Conservation (phyloP, 495 filamentous ascomycete species). For the Aspergillus haitiensis region DNA sequence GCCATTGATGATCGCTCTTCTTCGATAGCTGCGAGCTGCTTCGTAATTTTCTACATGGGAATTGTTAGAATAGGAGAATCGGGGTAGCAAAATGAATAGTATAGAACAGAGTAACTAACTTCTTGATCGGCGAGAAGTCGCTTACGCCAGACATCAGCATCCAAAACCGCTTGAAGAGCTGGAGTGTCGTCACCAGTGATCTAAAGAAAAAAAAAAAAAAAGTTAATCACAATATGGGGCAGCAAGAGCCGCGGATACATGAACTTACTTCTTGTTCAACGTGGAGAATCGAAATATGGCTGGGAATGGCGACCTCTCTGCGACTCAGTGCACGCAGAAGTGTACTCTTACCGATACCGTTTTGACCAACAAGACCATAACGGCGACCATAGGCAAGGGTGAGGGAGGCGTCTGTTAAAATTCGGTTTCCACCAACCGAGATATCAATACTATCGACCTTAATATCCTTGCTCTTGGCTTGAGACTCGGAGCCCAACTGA, state of each 20-base stretch:
- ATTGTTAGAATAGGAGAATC: neutral
- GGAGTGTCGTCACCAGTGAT: conserved; percentile 96
- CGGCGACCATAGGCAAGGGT: conserved; percentile 91
- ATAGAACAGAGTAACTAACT: conserved; percentile 45
- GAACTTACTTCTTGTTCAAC: conserved; percentile 88
- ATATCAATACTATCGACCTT: conserved; percentile 96
- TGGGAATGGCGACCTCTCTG: conserved; percentile 91
- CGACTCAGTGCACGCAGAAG: conserved; percentile 86
- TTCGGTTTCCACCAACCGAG: conserved; percentile 83
- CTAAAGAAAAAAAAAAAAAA: conserved; percentile 39
- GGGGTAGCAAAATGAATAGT: conserved; percentile 21
- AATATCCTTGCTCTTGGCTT: conserved; percentile 95
- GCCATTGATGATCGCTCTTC: conserved; percentile 75
- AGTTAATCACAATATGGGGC: conserved; percentile 8
- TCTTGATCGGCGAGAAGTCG: conserved; percentile 88
- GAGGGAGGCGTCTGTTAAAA: conserved; percentile 83
- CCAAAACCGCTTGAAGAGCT: conserved; percentile 90
- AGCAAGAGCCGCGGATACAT: neutral
- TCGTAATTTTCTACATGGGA: conserved; percentile 69
- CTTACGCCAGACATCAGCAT: conserved; percentile 99
- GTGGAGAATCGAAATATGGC: conserved; percentile 97
- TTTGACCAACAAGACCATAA: conserved; percentile 97
- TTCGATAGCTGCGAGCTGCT: conserved; percentile 77
- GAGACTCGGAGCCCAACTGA: conserved; percentile 72
- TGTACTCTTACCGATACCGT: conserved; percentile 99